Percentiles rank a stretch among this genome's conserved stretches.
These are phyloP conservation scores for Cercospora sojina DNA, from an alignment of 2,329 filamentous ascomycete genomes.

Conservation along the genomic window DNA sequence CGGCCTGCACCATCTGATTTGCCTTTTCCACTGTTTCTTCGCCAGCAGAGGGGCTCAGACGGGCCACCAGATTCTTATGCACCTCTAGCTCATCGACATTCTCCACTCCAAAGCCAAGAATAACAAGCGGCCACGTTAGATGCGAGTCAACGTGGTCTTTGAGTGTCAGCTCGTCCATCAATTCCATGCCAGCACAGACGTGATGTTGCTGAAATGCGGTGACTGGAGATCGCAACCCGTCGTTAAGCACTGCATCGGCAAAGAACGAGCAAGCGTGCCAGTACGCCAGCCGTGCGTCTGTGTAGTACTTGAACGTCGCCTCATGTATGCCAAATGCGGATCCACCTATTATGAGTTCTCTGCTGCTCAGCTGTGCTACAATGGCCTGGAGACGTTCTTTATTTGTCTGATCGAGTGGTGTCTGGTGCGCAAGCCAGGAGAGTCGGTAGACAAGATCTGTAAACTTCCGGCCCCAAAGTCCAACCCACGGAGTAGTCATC, in stretches of 20 bases:
- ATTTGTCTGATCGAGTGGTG: neutral
- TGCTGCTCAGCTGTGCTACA: neutral
- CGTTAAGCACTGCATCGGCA: neutral
- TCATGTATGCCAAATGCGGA: neutral
- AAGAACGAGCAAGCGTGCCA: constrained; percentile 4
- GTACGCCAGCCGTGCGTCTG: neutral
- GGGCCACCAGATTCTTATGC: neutral
- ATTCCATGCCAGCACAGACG: neutral
- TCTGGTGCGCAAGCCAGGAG: constrained; percentile 7
- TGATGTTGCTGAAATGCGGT: neutral
- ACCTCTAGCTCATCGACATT: neutral
- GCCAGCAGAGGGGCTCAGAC: neutral
- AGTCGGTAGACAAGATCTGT: neutral
- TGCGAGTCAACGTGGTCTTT: neutral
- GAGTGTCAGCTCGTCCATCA: neutral
- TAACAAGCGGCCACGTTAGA: neutral
- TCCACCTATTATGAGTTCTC: neutral
- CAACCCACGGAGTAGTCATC: constrained; percentile 1
- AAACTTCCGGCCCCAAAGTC: neutral
- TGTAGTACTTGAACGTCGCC: neutral
- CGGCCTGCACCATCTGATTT: neutral
- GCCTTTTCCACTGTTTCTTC: neutral
- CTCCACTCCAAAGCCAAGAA: neutral
- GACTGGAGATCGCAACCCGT: neutral
- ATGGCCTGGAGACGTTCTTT: neutral